These are phyloP conservation scores for Pharnaceum exiguum DNA, from an alignment of 148 eudicot species.

Conservation along the genomic window DNA sequence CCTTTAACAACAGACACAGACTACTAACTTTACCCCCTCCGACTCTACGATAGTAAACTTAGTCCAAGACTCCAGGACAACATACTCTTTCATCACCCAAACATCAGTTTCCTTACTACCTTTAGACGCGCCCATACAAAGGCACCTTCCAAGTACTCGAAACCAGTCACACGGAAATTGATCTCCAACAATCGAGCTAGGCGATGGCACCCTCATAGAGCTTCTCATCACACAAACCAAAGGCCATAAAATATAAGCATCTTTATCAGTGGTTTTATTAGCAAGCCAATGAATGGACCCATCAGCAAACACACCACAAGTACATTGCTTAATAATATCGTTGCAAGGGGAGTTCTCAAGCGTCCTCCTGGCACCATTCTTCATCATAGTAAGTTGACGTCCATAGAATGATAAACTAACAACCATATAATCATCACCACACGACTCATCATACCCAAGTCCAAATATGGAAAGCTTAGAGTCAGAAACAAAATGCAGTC, in stretches of 20 bases:
- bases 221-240: constrained; percentile 7
- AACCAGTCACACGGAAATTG: background rate
- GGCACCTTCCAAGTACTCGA: background rate
- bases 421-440: constrained; percentile 12
- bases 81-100: constrained; percentile 8
- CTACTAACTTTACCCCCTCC: background rate
- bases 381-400: background rate
- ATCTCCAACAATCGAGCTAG: background rate
- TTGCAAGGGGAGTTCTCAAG: background rate
- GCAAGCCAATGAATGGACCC: constrained; percentile 12
- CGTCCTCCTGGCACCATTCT: constrained; percentile 1
- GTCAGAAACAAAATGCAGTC: too few relatives aligned
- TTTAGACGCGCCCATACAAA: too few relatives aligned
- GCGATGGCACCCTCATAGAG: constrained; percentile 1
- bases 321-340: background rate
- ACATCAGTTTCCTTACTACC: background rate
- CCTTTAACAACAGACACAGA: background rate
- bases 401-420: background rate
- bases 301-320: constrained; percentile 2
- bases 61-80: background rate
- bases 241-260: background rate
- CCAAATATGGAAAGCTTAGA: constrained; percentile 8
- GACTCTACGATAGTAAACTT: background rate
- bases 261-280: too few relatives aligned
- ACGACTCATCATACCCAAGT: constrained; percentile 19